A percentile compares a stretch with the other conserved stretches of the same genome.
Evolutionary conservation across 208 protist species (phyloP).

Genomic region (Phytomonas sp.): DNA sequence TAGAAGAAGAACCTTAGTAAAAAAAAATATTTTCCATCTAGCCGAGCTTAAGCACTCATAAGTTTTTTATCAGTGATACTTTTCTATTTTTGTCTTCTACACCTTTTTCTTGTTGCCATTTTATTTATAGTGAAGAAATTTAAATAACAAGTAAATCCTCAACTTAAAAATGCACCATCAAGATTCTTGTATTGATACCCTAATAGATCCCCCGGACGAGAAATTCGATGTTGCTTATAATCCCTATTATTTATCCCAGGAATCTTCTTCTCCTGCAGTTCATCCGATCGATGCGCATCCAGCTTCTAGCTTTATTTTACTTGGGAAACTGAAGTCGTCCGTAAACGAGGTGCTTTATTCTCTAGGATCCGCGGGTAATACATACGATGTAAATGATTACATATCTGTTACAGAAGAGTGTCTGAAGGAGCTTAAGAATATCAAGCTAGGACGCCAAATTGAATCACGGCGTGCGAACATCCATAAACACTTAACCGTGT

Average conservation of each 20-base stretch:
- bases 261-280: background rate
- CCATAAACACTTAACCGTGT: slow-evolving; percentile 18
- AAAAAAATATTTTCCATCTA: too few relatives aligned
- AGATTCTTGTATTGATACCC: background rate
- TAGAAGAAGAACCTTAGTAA: too few relatives aligned
- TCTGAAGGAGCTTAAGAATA: slow-evolving; percentile 41
- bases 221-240: background rate
- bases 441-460: slow-evolving; percentile 54
- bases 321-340: slow-evolving; percentile 48
- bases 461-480: slow-evolving; percentile 29
- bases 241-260: background rate
- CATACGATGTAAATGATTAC: slow-evolving; percentile 52
- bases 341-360: slow-evolving; percentile 52
- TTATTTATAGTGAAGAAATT: background rate
- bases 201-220: background rate
- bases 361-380: slow-evolving; percentile 33
- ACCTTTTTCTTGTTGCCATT: background rate
- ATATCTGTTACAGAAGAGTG: slow-evolving; percentile 61
- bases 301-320: slow-evolving; percentile 26
- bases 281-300: background rate
- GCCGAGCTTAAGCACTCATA: too few relatives aligned
- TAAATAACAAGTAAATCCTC: background rate
- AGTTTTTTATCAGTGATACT: background rate
- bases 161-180: background rate
- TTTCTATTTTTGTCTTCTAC: slow-evolving; percentile 7